Conservation (phyloP, 208 protist genomes). For the Trypanosoma conorhini region DNA sequence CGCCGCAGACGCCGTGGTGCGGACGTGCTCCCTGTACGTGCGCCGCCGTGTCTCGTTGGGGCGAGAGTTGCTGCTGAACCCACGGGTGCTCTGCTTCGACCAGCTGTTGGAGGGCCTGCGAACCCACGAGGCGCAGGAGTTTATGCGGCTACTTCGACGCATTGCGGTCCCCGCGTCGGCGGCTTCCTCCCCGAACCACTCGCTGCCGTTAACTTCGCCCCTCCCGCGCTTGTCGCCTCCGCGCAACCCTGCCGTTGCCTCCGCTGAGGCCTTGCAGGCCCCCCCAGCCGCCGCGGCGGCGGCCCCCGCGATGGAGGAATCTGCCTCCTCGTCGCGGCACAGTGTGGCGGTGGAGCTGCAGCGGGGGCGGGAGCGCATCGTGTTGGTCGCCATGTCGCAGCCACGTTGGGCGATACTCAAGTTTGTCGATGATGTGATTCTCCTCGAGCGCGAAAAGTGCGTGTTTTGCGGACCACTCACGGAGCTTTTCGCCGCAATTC, state of each 20-base stretch:
- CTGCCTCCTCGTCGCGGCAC: not conserved
- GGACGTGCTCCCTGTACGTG: constrained; percentile 46
- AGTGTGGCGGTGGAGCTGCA: constrained; percentile 10
- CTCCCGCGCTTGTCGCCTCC: not conserved
- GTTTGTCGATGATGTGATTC: constrained; percentile 62
- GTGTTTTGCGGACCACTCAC: constrained; percentile 42
- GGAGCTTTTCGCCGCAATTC: constrained; percentile 36
- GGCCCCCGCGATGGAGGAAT: not conserved
- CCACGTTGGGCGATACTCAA: constrained; percentile 64
- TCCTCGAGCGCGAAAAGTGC: constrained; percentile 43
- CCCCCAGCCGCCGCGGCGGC: not conserved
- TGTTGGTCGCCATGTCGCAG: constrained; percentile 49
- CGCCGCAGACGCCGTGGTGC: constrained; percentile 29
- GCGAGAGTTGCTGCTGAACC: constrained; percentile 61
- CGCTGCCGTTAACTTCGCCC: not conserved
- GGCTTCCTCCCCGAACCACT: not conserved
- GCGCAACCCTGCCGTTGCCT: not conserved
- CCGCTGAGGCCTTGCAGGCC: not conserved
- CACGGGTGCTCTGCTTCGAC: constrained; percentile 51
- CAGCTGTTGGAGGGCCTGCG: constrained; percentile 49
- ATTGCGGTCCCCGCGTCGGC: constrained; percentile 25
- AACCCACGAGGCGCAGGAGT: constrained; percentile 66
- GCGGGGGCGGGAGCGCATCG: constrained; percentile 7
- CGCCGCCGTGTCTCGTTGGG: constrained; percentile 53
- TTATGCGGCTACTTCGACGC: constrained; percentile 42